Percentiles rank a stretch among this genome's conserved stretches.
Evolutionary conservation across 257 asterid species (phyloP).

Genomic region (Scutellaria baicalensis): DNA sequence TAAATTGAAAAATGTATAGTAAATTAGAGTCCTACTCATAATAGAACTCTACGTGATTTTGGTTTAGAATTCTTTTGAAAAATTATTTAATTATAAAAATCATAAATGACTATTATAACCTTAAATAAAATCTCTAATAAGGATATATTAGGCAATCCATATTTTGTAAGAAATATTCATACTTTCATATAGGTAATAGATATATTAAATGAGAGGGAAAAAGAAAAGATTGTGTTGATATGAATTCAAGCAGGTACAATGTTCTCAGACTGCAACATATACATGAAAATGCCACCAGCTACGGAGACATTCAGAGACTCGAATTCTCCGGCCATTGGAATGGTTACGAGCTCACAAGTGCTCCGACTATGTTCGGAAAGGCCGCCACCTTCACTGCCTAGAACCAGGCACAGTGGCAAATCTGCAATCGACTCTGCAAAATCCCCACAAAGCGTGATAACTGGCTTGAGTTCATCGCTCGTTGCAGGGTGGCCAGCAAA

Average conservation of each 20-base stretch:
- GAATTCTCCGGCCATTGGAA: conserved; percentile 83
- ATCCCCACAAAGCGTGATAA: conserved; percentile 36
- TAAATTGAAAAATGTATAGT: no score
- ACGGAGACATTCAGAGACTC: conserved; percentile 95
- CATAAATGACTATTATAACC: no score
- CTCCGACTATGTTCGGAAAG: conserved; percentile 50
- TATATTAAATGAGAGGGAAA: background rate
- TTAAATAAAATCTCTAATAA: no score
- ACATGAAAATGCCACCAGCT: conserved; percentile 96
- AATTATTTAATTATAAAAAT: no score
- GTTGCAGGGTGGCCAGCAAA: conserved; percentile 77
- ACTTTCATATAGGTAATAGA: no score
- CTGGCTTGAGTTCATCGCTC: conserved; percentile 20
- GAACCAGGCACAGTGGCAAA: conserved; percentile 57
- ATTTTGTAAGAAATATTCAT: no score
- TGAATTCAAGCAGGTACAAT: conserved; percentile 5
- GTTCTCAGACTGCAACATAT: conserved; percentile 55
- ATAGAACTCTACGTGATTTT: no score
- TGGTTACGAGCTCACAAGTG: conserved; percentile 64
- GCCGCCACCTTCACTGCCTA: conserved; percentile 92
- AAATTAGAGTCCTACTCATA: no score
- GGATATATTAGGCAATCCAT: no score
- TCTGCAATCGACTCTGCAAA: conserved; percentile 46
- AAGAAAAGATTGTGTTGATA: background rate
- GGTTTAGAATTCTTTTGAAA: no score